Evolutionary conservation across 2,329 filamentous ascomycete genomes (phyloP).

Genomic region (Xylaria sp.): DNA sequence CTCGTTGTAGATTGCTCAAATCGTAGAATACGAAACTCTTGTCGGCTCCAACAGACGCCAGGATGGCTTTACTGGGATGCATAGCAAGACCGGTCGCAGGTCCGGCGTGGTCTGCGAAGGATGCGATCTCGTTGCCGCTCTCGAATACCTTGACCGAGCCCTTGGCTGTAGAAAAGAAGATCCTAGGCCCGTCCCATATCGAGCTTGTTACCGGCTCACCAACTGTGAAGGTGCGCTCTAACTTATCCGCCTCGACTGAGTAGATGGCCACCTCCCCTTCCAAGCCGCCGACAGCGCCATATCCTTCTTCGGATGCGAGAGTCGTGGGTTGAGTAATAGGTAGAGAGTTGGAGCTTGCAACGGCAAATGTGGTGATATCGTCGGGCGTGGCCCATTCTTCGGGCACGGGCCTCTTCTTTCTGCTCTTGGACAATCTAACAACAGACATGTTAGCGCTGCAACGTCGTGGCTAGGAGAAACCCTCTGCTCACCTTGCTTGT

Average conservation of each 20-base stretch:
- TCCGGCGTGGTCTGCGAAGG: slow-evolving; percentile 84
- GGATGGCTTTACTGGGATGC: slow-evolving; percentile 83
- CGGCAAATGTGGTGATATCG: slow-evolving; percentile 65
- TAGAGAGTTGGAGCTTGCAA: slow-evolving; percentile 57
- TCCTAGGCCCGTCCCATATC: slow-evolving; percentile 72
- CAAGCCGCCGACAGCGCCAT: slow-evolving; percentile 79
- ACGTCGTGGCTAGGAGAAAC: slow-evolving; percentile 1
- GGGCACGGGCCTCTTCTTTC: slow-evolving; percentile 88
- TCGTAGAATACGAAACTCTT: slow-evolving; percentile 96
- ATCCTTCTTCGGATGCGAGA: slow-evolving; percentile 64
- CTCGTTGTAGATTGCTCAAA: slow-evolving; percentile 70
- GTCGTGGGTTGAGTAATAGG: slow-evolving; percentile 61
- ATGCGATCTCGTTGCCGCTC: slow-evolving; percentile 72
- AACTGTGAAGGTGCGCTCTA: slow-evolving; percentile 74
- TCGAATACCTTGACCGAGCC: slow-evolving; percentile 85
- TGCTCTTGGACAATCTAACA: slow-evolving; percentile 81
- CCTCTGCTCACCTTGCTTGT: slow-evolving; percentile 74
- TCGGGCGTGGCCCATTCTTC: slow-evolving; percentile 85
- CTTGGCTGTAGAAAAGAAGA: slow-evolving; percentile 77
- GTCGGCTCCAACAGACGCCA: slow-evolving; percentile 89
- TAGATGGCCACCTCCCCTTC: slow-evolving; percentile 80
- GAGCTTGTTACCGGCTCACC: slow-evolving; percentile 74
- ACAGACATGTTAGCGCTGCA: slow-evolving; percentile 34
- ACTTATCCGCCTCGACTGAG: slow-evolving; percentile 73
- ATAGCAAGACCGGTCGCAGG: slow-evolving; percentile 79